Conservation (phyloP, 2,329 filamentous ascomycete genomes). For the Penicillium sp. region DNA sequence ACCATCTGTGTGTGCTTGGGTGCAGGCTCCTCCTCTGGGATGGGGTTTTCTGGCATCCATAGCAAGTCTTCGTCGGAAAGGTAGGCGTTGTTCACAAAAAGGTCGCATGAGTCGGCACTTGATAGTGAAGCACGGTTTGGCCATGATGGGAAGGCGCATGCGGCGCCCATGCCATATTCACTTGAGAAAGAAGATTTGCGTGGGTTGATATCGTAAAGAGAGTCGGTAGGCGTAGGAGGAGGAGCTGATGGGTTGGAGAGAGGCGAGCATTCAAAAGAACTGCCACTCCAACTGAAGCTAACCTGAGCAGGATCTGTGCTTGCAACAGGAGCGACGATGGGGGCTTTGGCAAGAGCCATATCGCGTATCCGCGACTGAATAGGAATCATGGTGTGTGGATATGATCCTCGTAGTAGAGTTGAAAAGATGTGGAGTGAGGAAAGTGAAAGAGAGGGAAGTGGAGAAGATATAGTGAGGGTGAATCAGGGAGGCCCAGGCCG, state of each 20-base stretch:
- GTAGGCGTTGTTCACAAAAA: slow-evolving; percentile 39
- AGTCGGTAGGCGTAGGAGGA: slow-evolving; percentile 40
- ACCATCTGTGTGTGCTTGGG: slow-evolving; percentile 18
- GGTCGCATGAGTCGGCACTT: slow-evolving; percentile 30
- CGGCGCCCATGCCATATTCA: slow-evolving; percentile 38
- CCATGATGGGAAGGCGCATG: slow-evolving; percentile 47
- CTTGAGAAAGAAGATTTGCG: slow-evolving; percentile 45
- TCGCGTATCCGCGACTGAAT: slow-evolving; percentile 23
- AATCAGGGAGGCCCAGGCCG: not conserved
- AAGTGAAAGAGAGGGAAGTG: not conserved
- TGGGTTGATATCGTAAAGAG: slow-evolving; percentile 41
- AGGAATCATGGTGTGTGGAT: slow-evolving; percentile 17
- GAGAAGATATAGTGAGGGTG: not conserved
- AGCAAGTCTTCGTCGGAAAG: slow-evolving; percentile 46
- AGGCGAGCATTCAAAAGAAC: slow-evolving; percentile 28
- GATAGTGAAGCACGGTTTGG: slow-evolving; percentile 42
- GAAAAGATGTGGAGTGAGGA: not conserved
- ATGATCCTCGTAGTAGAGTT: not conserved
- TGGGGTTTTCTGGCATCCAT: slow-evolving; percentile 29
- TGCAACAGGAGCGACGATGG: slow-evolving; percentile 18
- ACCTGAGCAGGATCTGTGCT: slow-evolving; percentile 24
- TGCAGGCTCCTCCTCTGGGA: slow-evolving; percentile 29
- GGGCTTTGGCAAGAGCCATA: slow-evolving; percentile 23
- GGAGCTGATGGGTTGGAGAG: slow-evolving; percentile 38
- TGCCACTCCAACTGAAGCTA: slow-evolving; percentile 23